A percentile compares a stretch with the other conserved stretches of the same genome.
Conservation (phyloP, 176 grass and related monocot species). For the Avena eriantha region DNA sequence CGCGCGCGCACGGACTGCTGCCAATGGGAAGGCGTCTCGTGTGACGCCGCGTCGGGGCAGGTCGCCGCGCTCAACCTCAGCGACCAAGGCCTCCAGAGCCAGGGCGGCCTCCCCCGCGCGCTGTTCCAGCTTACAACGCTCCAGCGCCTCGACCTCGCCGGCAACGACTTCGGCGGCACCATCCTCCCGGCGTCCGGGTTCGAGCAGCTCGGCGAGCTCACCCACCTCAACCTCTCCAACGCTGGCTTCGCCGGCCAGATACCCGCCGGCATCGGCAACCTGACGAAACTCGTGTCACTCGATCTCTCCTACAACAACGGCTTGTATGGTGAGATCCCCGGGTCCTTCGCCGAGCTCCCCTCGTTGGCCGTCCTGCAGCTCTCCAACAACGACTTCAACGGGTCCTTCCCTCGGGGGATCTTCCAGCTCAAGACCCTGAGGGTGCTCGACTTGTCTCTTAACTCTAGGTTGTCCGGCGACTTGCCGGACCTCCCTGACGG, state of each 20-base stretch:
- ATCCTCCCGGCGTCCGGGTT: slow-evolving; percentile 42
- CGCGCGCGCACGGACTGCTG: slow-evolving; percentile 46
- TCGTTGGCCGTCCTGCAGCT: slow-evolving; percentile 45
- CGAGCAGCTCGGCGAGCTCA: slow-evolving; percentile 50
- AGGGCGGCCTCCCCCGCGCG: background rate
- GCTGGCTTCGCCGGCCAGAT: slow-evolving; percentile 50
- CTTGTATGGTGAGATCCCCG: slow-evolving; percentile 45
- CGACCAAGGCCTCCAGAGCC: background rate
- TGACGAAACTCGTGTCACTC: slow-evolving; percentile 50
- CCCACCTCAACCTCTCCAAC: slow-evolving; percentile 59
- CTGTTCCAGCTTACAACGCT: slow-evolving; percentile 37
- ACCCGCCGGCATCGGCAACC: slow-evolving; percentile 39
- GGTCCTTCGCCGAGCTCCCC: slow-evolving; percentile 45
- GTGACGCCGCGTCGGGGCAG: slow-evolving; percentile 13
- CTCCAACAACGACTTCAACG: slow-evolving; percentile 46
- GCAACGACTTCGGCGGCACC: slow-evolving; percentile 46
- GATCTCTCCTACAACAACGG: slow-evolving; percentile 51
- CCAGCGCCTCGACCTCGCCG: slow-evolving; percentile 32
- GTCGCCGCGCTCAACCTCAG: slow-evolving; percentile 40
- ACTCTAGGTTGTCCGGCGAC: slow-evolving; percentile 48
- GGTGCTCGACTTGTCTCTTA: slow-evolving; percentile 51
- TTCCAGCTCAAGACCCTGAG: slow-evolving; percentile 48
- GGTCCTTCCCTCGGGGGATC: slow-evolving; percentile 41
- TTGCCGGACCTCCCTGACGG: slow-evolving; percentile 40
- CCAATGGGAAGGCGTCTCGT: slow-evolving; percentile 46